A percentile compares a stretch with the other conserved stretches of the same genome.
Conservation (phyloP, 2,329 filamentous ascomycete species). For the Talaromyces marneffei region DNA sequence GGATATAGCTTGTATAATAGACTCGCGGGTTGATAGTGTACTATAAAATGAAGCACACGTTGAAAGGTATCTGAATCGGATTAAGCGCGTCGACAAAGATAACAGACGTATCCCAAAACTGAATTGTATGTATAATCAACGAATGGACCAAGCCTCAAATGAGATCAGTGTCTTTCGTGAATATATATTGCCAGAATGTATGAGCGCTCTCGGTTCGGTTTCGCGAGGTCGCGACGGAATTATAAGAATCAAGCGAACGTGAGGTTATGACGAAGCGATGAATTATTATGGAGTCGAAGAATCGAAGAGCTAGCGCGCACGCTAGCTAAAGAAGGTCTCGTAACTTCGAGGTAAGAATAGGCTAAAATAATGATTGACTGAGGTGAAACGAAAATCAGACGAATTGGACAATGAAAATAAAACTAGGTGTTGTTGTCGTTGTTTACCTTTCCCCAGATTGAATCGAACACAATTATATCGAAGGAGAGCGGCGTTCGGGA, state of each 20-base stretch:
- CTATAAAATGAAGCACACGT: background rate
- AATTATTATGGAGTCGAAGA: conserved; percentile 1
- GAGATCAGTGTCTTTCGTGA: background rate
- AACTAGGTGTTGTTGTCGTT: background rate
- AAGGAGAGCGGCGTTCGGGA: conserved; percentile 15
- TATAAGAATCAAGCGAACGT: background rate
- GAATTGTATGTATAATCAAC: background rate
- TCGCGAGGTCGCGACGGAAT: background rate
- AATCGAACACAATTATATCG: conserved; percentile 12
- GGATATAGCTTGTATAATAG: background rate
- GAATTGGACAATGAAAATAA: background rate
- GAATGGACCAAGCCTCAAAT: background rate
- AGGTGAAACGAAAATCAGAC: background rate
- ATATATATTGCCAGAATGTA: background rate
- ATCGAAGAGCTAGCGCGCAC: conserved; percentile 2
- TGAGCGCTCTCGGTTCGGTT: background rate
- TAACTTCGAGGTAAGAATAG: background rate
- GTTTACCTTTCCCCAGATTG: conserved; percentile 6
- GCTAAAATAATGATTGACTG: background rate
- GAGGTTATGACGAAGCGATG: conserved; percentile 1
- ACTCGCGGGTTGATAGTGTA: background rate
- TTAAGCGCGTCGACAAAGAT: background rate
- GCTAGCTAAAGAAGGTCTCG: conserved; percentile 1
- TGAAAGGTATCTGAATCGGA: background rate
- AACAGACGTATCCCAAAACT: background rate